These are phyloP conservation scores for Chlorophyllum brunneum DNA, from an alignment of 768 basidiomycete species.

Conservation along the genomic window DNA sequence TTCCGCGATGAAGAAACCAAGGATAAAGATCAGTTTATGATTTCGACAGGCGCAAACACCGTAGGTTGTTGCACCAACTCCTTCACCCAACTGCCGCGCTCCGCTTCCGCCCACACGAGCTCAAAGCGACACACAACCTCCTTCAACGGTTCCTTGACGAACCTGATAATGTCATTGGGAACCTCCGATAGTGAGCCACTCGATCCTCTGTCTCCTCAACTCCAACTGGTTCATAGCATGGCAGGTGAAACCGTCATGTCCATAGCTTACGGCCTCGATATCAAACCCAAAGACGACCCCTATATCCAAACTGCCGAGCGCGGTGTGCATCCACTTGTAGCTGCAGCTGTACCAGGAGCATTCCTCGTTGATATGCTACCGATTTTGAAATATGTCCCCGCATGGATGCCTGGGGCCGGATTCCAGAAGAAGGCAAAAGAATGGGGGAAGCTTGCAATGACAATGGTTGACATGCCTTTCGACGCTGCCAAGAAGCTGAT, in stretches of 20 bases:
- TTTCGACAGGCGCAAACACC: constrained; percentile 30
- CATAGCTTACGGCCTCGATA: constrained; percentile 32
- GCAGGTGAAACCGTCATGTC: constrained; percentile 29
- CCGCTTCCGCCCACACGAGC: constrained; percentile 22
- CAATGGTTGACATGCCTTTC: constrained; percentile 34
- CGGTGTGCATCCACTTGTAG: constrained; percentile 18
- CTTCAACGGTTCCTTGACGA: constrained; percentile 25
- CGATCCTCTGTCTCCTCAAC: background rate
- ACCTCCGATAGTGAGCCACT: constrained; percentile 5
- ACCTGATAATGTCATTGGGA: constrained; percentile 14
- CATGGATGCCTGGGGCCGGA: constrained; percentile 29
- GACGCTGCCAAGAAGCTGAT: constrained; percentile 24
- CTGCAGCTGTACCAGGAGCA: constrained; percentile 24
- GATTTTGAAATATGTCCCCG: constrained; percentile 24
- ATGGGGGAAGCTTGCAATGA: constrained; percentile 30
- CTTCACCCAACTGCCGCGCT: constrained; percentile 24
- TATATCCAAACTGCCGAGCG: constrained; percentile 25
- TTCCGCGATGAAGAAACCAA: background rate
- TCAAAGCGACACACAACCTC: constrained; percentile 25
- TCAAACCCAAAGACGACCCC: constrained; percentile 26
- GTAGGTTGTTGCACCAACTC: constrained; percentile 27
- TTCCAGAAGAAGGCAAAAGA: constrained; percentile 36
- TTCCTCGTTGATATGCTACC: constrained; percentile 29
- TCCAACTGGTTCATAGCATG: constrained; percentile 20
- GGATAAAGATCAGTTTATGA: background rate